Evolutionary conservation across 2,329 filamentous ascomycete species (phyloP).

Genomic region (Penicillium sp.): DNA sequence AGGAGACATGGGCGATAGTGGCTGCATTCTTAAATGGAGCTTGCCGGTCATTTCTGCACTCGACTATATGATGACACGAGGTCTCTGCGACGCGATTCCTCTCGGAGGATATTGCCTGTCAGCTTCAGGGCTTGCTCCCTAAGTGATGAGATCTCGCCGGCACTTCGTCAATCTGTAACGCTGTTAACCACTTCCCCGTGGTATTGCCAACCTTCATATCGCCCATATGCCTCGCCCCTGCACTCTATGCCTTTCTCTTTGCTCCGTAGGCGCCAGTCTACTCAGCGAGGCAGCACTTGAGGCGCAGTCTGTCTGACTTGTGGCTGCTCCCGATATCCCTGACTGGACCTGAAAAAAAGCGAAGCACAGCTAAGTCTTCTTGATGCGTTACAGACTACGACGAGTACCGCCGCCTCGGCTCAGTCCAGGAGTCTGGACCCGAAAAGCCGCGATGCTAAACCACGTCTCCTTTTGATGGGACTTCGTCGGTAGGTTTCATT

Average conservation of each 20-base stretch:
- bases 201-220: background rate
- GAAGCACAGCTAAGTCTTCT: constrained; percentile 37
- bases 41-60: background rate
- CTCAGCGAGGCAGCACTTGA: background rate
- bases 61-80: background rate
- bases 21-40: background rate
- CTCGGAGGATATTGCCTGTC: constrained; percentile 3
- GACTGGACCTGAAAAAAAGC: constrained; percentile 22
- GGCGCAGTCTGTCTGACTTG: background rate
- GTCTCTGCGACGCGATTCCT: background rate
- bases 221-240: background rate
- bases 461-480: constrained; percentile 87
- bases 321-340: background rate
- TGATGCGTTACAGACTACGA: constrained; percentile 32
- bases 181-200: background rate
- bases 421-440: constrained; percentile 28
- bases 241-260: constrained; percentile 14
- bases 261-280: constrained; percentile 15
- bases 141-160: background rate
- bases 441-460: constrained; percentile 62
- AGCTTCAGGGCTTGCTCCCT: background rate
- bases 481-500: constrained; percentile 68
- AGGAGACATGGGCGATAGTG: background rate
- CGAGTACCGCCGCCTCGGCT: constrained; percentile 22
- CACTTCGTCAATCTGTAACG: constrained; percentile 8